Evolutionary conservation across 805 yeast species (phyloP).

Genomic region (Spathaspora arborariae): DNA sequence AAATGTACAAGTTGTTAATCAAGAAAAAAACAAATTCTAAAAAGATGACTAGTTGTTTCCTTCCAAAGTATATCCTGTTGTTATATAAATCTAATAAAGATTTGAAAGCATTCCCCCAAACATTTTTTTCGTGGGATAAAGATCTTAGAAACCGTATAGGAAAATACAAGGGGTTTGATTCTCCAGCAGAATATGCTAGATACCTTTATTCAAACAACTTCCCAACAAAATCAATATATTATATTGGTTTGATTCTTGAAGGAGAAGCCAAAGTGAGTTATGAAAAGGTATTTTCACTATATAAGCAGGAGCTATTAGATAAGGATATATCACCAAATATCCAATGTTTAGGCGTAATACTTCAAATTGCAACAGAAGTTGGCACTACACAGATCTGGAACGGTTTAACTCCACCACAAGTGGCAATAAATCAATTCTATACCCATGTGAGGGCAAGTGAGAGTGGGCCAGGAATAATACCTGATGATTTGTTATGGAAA

Average conservation of each 20-base stretch:
- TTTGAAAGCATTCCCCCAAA: slow-evolving; percentile 3
- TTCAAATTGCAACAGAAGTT: slow-evolving; percentile 42
- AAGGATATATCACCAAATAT: slow-evolving; percentile 22
- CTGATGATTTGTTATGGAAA: slow-evolving; percentile 47
- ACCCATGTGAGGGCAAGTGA: slow-evolving; percentile 8
- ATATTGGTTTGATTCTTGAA: slow-evolving; percentile 32
- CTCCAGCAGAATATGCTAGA: slow-evolving; percentile 23
- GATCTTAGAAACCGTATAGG: background rate
- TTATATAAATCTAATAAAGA: slow-evolving; percentile 18
- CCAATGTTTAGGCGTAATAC: slow-evolving; percentile 38
- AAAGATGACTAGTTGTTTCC: slow-evolving; percentile 10
- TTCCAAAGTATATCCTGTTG: slow-evolving; percentile 26
- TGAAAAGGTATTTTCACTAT: slow-evolving; percentile 22
- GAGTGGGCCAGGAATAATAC: slow-evolving; percentile 24
- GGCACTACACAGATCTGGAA: slow-evolving; percentile 30
- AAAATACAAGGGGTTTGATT: background rate
- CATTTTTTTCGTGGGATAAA: slow-evolving; percentile 14
- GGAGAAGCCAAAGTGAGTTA: slow-evolving; percentile 34
- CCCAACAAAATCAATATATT: slow-evolving; percentile 20
- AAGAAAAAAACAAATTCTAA: background rate
- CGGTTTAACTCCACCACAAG: slow-evolving; percentile 57
- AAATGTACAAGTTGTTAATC: background rate
- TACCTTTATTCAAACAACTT: slow-evolving; percentile 17
- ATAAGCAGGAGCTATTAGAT: slow-evolving; percentile 21
- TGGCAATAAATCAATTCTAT: slow-evolving; percentile 57